phyloP scores from a whole-genome alignment of 2,329 filamentous ascomycete species.

The Karstenula rhodostoma region DNA sequence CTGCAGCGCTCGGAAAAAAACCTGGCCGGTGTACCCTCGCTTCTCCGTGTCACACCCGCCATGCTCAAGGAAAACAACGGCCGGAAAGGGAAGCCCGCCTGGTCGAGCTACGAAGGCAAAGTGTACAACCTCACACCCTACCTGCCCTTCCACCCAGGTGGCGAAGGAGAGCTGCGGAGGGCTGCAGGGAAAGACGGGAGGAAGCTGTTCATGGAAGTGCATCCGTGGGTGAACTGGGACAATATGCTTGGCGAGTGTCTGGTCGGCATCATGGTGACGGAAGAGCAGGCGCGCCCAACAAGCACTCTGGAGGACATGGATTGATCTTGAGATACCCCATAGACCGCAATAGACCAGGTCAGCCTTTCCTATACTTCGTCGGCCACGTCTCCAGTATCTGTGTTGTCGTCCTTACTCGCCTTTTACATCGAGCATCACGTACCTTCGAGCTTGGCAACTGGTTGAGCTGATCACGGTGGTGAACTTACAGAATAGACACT shows the following conservation, averaged over 20 bases:
- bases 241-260: slow-evolving; percentile 69
- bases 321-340: slow-evolving; percentile 48
- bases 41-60: slow-evolving; percentile 79
- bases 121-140: slow-evolving; percentile 97
- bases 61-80: slow-evolving; percentile 82
- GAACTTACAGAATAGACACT: not conserved
- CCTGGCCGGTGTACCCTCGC: slow-evolving; percentile 60
- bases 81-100: slow-evolving; percentile 83
- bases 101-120: slow-evolving; percentile 87
- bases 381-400: not conserved
- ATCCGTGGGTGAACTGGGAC: slow-evolving; percentile 75
- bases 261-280: slow-evolving; percentile 67
- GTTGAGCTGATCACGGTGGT: not conserved
- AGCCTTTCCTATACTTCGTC: not conserved
- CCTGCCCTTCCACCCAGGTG: slow-evolving; percentile 88
- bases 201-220: slow-evolving; percentile 69
- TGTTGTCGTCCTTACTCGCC: not conserved
- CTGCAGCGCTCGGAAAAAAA: slow-evolving; percentile 74
- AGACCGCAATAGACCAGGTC: slow-evolving; percentile 16
- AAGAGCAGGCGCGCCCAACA: slow-evolving; percentile 53
- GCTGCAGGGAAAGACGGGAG: slow-evolving; percentile 74
- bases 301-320: slow-evolving; percentile 67
- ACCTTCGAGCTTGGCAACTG: not conserved
- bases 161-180: slow-evolving; percentile 81
- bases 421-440: not conserved